A percentile compares a stretch with the other conserved stretches of the same genome.
phyloP scores from a whole-genome alignment of 257 asterid species.

The Solanum bulbocastanum region DNA sequence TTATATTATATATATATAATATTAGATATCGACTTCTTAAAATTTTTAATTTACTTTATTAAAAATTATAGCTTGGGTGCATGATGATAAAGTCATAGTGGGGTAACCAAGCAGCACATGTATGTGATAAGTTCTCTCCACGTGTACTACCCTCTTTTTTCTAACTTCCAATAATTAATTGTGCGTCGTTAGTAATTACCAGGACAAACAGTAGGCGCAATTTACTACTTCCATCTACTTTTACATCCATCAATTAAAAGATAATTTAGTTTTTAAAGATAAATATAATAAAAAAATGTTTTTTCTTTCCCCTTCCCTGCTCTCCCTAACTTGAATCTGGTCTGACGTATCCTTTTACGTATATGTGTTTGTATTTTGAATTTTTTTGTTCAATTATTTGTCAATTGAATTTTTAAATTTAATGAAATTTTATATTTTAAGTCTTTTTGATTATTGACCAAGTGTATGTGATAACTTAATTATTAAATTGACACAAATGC shows the following conservation, averaged over 20 bases:
- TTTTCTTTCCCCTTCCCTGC: background rate
- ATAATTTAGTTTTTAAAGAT: no score
- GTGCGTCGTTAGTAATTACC: background rate
- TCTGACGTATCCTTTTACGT: no score
- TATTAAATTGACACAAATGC: rapidly evolving
- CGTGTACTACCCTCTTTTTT: background rate
- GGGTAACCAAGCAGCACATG: background rate
- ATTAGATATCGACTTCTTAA: no score
- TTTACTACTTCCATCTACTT: background rate
- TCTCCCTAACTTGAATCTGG: no score
- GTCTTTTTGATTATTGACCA: rapidly evolving
- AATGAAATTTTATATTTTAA: no score
- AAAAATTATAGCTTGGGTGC: rapidly evolving
- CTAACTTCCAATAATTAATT: background rate
- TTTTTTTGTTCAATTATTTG: rapidly evolving
- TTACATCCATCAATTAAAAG: background rate
- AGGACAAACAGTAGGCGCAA: background rate
- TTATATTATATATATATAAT: no score
- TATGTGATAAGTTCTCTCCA: background rate
- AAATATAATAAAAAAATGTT: no score
- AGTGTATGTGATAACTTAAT: no score
- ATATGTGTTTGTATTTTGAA: rapidly evolving
- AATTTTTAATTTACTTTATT: no score
- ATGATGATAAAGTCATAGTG: background rate
- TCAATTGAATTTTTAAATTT: no score